Evolutionary conservation across 2,329 filamentous ascomycete species (phyloP), one percentile per base, ranked within the genome.

Genomic region (Lachnellula cervina): DNA sequence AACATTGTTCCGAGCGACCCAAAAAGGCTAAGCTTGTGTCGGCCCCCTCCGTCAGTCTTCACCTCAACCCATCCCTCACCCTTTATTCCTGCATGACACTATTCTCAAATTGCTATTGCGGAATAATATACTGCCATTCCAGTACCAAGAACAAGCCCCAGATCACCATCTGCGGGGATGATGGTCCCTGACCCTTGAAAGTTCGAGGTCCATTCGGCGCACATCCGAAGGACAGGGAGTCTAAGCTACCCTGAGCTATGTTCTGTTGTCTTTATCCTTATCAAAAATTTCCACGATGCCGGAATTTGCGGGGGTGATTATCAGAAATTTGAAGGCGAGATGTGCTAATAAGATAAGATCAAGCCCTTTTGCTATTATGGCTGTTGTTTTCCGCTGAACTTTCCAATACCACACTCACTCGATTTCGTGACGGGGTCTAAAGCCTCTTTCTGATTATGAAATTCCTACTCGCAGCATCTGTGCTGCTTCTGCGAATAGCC

Each of bases 401-500:
- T 16, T 40, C 7, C 1, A 16, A n/a, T 25, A 4, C 42, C 6
- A 6, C 42, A 21, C 19, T 2, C 17, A 5, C 5, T 44, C 19
- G 42, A 25, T 17, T 44, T 44, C 19, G 2, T 17, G 5, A 8
- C 16, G 37, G 28, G 28, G 9, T 32, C 28, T 13, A 32, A 40
- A 40, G 14, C 14, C 37, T 40, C 37, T 16, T 2, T n/a, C 7
- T 19, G 4, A 46, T 13, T 13, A 47, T 47, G 44, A 47, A 34
- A 23, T 23, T 47, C 11, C 44, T 47, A 28, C 44, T 34, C 17
- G 28, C 38, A 19, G 37, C 45, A 5, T 43, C 32, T 28, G 48
- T 50, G 28, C 45, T 56, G 34, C 45, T 58, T 16, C 42, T 52
- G 38, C 51, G 34, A 14, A 44, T 35, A 38, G 43, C 44, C 25